These are phyloP conservation scores for Diaporthe helianthi DNA, from an alignment of 2,329 filamentous ascomycete genomes.

Conservation along the genomic window DNA sequence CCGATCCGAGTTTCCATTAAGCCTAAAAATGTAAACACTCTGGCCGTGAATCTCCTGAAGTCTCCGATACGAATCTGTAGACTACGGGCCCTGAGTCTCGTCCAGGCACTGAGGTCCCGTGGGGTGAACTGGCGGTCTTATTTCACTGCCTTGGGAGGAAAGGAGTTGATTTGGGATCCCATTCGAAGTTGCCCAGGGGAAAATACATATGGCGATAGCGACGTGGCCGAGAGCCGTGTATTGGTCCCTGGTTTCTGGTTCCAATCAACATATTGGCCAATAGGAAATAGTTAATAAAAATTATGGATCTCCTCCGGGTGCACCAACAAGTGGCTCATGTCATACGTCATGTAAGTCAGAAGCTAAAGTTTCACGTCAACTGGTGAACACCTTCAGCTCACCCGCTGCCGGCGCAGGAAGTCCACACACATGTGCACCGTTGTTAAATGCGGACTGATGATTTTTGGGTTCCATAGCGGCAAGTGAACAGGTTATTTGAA, in stretches of 20 bases:
- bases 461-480: too few relatives aligned
- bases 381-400: too few relatives aligned
- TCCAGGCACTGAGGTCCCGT: too few relatives aligned
- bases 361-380: background rate
- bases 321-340: background rate
- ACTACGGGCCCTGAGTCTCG: background rate
- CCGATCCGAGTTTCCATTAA: conserved; percentile 1
- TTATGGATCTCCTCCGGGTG: background rate
- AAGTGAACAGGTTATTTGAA: background rate
- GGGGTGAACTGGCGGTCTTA: background rate
- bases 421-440: too few relatives aligned
- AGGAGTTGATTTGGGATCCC: background rate
- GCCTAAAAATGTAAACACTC: conserved; percentile 7
- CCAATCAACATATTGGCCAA: background rate
- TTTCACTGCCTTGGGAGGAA: background rate
- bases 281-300: too few relatives aligned
- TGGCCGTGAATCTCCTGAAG: conserved; percentile 13
- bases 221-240: background rate
- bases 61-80: background rate
- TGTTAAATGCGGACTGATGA: too few relatives aligned
- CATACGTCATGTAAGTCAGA: background rate
- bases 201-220: background rate
- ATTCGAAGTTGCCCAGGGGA: too few relatives aligned
- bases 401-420: too few relatives aligned
- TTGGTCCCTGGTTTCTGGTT: background rate